A percentile compares a stretch with the other conserved stretches of the same genome.
Conservation (phyloP, 2,329 filamentous ascomycete genomes). For the Claviceps digitariae region DNA sequence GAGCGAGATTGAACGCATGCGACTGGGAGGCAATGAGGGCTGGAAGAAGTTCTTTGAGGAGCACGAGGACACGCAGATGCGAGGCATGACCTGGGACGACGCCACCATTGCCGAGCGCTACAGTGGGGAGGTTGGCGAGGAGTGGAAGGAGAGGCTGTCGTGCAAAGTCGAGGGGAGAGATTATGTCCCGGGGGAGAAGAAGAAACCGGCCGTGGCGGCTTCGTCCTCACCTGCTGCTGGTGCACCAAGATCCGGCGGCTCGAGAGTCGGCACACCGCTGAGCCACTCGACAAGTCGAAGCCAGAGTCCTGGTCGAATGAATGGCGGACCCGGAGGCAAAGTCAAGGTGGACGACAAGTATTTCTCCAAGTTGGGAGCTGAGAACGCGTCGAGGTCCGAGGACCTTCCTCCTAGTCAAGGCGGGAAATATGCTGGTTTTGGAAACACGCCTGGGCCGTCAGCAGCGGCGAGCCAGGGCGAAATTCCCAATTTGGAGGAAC, state of each 20-base stretch:
- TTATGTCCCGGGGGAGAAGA: constrained; percentile 65
- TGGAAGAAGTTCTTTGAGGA: constrained; percentile 81
- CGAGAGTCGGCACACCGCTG: constrained; percentile 28
- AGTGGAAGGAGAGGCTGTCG: constrained; percentile 82
- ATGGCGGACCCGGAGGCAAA: constrained; percentile 25
- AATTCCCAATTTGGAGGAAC: constrained; percentile 65
- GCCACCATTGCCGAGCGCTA: constrained; percentile 85
- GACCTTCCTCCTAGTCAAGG: constrained; percentile 75
- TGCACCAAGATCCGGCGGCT: constrained; percentile 18
- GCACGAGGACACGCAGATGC: constrained; percentile 51
- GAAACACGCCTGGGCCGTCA: constrained; percentile 53
- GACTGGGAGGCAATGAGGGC: constrained; percentile 74
- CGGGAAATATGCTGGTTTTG: constrained; percentile 86
- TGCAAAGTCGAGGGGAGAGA: constrained; percentile 81
- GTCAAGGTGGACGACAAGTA: constrained; percentile 70
- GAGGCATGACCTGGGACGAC: constrained; percentile 64
- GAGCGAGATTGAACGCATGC: constrained; percentile 86
- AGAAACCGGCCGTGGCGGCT: constrained; percentile 27
- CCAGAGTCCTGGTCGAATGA: constrained; percentile 20
- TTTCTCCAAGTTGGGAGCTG: constrained; percentile 71
- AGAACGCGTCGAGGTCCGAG: constrained; percentile 65
- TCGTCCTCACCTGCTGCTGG: constrained; percentile 21
- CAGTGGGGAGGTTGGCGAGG: constrained; percentile 77
- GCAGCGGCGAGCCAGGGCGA: constrained; percentile 28
- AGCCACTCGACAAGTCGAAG: constrained; percentile 25